Evolutionary conservation across 345 rosid species (phyloP).

Genomic region (Eucalyptus dawsonii): DNA sequence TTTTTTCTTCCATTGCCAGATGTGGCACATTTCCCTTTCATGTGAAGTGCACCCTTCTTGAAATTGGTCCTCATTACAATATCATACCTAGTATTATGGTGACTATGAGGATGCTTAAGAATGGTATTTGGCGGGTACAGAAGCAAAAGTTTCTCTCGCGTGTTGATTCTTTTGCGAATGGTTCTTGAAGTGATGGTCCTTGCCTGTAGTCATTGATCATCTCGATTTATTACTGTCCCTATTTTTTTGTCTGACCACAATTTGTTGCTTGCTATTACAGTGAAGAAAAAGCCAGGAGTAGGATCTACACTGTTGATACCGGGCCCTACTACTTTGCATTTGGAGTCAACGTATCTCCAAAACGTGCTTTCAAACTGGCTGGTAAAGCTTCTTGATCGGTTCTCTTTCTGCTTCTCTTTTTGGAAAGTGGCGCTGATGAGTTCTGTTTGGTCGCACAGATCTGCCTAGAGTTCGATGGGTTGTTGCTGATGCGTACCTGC

Average conservation of each 20-base stretch:
- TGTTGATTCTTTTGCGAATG: not conserved
- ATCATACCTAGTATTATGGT: not conserved
- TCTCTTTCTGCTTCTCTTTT: not conserved
- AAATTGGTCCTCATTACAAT: not conserved
- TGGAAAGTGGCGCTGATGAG: too few species aligned
- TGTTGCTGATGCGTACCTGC: constrained; percentile 80
- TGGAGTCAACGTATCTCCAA: constrained; percentile 74
- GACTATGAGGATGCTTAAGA: not conserved
- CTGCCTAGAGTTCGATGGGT: constrained; percentile 86
- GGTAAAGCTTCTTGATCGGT: constrained; percentile 16
- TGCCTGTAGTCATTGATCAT: not conserved
- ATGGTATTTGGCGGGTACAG: not conserved
- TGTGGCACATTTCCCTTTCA: not conserved
- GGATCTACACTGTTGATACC: constrained; percentile 69
- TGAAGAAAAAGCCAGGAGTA: constrained; percentile 86
- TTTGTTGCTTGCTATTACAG: constrained; percentile 5
- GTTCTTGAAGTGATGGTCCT: not conserved
- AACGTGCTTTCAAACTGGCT: constrained; percentile 56
- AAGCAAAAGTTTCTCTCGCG: not conserved
- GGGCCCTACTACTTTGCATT: constrained; percentile 62
- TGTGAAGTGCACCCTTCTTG: not conserved
- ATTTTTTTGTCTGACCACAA: not conserved
- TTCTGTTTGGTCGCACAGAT: constrained; percentile 11
- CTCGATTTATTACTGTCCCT: not conserved
- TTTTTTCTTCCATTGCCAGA: not conserved